Base-by-base conservation (phyloP, 352 stramenopile species). In the Salisapilia sapeloensis region DNA sequence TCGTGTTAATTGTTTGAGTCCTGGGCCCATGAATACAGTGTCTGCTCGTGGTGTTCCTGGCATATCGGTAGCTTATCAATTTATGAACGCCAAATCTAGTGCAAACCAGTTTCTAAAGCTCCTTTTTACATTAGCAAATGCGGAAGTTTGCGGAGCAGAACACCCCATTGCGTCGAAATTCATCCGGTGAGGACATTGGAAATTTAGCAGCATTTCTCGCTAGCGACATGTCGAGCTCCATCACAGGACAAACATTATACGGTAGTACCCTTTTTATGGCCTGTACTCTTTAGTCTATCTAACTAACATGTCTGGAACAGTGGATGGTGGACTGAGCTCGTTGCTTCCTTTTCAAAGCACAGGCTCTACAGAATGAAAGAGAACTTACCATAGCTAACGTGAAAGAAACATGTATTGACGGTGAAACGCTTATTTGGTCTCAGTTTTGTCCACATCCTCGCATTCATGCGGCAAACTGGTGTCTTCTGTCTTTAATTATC, bases 181-280 rank as follows among this genome's bases (percentile, higher is more conserved):
- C 74, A 23, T 78, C 62, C 4, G 61, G 42, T 4, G 40, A 43
- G 2, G 79, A 96, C 46, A 74, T 95, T 7, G 85, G 72, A 15
- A 59, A 80, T 6, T 45, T 82, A 2, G 59, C 84, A 0, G 53
- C 58, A 6, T 94, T 93, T 40, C 38, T 96, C 2, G 76, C 78
- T 24, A 83, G 60, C 29, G 60, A 86, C 31, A 23, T 72, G 13
- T 55, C 72, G 6, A 54, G 51, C 4, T 61, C 69, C 4, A 82
- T 96, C 37, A 94, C 78, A 3, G 85, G 78, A 1, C 85, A 96
- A 56, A 92, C 69, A 12, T 66, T 95, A 27, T 89, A 89, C 49
- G 77, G 71, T 86, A 15, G 61, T 52, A 28, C 20, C 1, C 17
- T 4, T 12, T 41, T 15, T 24, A 23, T 4, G 4, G 22, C 15